phyloP scores from a whole-genome alignment of 345 rosid genomes.

The Noccaea caerulescens region DNA sequence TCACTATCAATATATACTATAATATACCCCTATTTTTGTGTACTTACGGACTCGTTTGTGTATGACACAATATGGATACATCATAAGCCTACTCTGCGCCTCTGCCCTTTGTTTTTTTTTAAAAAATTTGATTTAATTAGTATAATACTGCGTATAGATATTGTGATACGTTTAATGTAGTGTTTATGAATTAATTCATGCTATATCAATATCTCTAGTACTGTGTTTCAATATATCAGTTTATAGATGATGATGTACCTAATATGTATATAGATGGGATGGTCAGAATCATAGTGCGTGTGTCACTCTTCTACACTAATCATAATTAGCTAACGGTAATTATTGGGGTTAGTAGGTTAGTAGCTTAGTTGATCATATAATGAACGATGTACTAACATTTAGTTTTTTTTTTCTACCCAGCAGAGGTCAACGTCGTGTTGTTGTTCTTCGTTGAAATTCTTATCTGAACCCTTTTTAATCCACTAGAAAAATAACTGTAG shows the following conservation, averaged over 20 bases:
- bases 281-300: conserved; percentile 21
- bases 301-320: conserved; percentile 29
- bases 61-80: neutral
- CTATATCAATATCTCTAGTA: neutral
- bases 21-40: neutral
- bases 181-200: neutral
- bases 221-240: neutral
- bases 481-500: conserved; percentile 13
- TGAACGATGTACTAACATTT: neutral
- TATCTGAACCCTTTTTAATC: conserved; percentile 10
- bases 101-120: too few species aligned
- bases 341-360: neutral
- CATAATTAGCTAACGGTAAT: conserved; percentile 16
- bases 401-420: neutral
- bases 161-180: neutral
- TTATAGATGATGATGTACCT: too few species aligned
- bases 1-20: neutral
- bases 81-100: too few species aligned
- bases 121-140: neutral
- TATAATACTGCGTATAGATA: conserved; percentile 5
- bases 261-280: neutral
- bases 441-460: conserved; percentile 15
- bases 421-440: conserved; percentile 22
- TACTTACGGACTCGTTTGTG: neutral
- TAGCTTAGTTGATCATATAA: conserved; percentile 1